Conservation (phyloP, 2,329 filamentous ascomycete species). For the Coniochaeta sp. region DNA sequence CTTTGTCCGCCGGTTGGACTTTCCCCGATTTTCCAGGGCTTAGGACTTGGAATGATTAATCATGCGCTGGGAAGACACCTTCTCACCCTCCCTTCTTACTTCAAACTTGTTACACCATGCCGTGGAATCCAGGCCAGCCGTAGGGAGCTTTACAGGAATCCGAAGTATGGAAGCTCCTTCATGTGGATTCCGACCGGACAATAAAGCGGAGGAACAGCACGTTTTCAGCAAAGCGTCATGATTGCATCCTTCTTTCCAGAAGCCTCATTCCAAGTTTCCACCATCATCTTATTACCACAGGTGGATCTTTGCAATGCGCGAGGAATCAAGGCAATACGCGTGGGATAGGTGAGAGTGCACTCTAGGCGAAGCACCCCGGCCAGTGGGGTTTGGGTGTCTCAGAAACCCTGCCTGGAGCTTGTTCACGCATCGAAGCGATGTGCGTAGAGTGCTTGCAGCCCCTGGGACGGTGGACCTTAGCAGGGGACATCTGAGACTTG, state of each 20-base stretch:
- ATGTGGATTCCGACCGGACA: neutral
- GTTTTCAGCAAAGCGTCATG: neutral
- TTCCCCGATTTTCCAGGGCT: neutral
- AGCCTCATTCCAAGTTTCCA: neutral
- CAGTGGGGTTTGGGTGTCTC: neutral
- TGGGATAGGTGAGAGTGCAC: neutral
- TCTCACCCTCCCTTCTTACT: neutral
- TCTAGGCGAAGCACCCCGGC: neutral
- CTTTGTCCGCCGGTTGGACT: neutral
- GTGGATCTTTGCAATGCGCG: neutral
- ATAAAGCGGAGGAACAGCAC: neutral
- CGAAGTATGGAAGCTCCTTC: neutral
- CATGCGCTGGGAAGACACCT: neutral
- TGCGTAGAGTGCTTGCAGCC: slow-evolving; percentile 1
- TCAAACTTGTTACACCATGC: neutral
- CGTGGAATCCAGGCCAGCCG: neutral
- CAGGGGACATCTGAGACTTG: neutral
- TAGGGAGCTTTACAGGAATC: neutral
- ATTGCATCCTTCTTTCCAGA: neutral
- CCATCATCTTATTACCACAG: neutral
- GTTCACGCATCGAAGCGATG: neutral
- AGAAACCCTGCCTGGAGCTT: neutral
- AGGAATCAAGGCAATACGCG: neutral
- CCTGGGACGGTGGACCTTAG: neutral
- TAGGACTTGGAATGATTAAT: neutral